Evolutionary conservation across 2,329 filamentous ascomycete species (phyloP), one percentile per base, ranked within the genome.

Genomic region (Ampelomyces quisqualis): DNA sequence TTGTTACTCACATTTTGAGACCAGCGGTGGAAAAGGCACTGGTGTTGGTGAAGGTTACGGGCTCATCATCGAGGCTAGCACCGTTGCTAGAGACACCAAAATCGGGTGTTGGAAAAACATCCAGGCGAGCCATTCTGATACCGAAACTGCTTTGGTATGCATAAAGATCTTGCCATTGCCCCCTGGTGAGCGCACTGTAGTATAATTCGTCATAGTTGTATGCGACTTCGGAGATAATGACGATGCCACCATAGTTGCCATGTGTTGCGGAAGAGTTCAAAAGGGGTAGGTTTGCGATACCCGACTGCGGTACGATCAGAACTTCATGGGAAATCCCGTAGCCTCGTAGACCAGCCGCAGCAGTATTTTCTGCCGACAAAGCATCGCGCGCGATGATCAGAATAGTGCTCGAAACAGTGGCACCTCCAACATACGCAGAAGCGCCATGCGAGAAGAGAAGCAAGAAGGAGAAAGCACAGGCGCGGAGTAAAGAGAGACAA

Each of bases 281-380:
- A 0, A 63, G 47, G 1, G 80, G 80, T 19, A 84, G 72, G 21
- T 39, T 58, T 13, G 65, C 51, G 4, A 71, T 65, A 10, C 80
- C 80, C 5, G 58, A 53, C 51, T 77, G 69, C 6, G 79, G 78
- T n/a, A 84, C 77, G 14, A 76, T 49, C 8, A 81, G 55, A 5
- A 74, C 70, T 50, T 81, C 69, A 52, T 73, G 82, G 1, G 79
- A 78, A 47, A 84, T 82, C 21, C 78, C 80, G 53, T 84, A 83
- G 42, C 72, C 79, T 54, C 79, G 76, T 7, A 84, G 71, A 17
- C 79, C 80, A 9, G 73, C 74, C 23, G 71, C 73, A 7, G 75
- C 79, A 9, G 75, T 75, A 19, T 74, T 73, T 13, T 64, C 65
- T 7, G 75, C 76, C 2, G 76, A 71, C 17, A 68, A 64, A 24